phyloP scores from a whole-genome alignment of 805 yeast genomes.

The Candida manassasensis region DNA sequence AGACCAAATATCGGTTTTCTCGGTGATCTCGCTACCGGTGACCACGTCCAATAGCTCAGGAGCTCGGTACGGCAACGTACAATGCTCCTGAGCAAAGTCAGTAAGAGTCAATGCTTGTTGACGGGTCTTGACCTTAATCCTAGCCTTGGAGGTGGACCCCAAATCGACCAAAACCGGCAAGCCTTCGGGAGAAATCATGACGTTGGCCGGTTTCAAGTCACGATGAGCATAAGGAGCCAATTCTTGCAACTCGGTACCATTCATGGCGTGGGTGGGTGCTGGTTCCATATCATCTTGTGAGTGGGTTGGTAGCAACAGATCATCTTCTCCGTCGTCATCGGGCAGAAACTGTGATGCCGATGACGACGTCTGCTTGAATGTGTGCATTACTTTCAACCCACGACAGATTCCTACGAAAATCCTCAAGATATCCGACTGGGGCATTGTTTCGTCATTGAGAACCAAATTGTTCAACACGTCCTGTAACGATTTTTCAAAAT shows the following conservation, averaged over 20 bases:
- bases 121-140: slow-evolving; percentile 49
- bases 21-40: slow-evolving; percentile 60
- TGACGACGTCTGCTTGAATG: slow-evolving; percentile 35
- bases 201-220: slow-evolving; percentile 86
- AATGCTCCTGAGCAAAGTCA: slow-evolving; percentile 78
- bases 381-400: slow-evolving; percentile 75
- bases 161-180: slow-evolving; percentile 77
- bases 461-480: slow-evolving; percentile 68
- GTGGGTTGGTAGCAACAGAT: slow-evolving; percentile 14
- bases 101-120: slow-evolving; percentile 72
- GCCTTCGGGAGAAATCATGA: slow-evolving; percentile 72
- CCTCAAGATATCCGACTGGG: slow-evolving; percentile 59
- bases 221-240: slow-evolving; percentile 74
- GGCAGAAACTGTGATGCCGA: slow-evolving; percentile 3
- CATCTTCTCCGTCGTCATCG: slow-evolving; percentile 25
- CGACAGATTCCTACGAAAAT: slow-evolving; percentile 66
- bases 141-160: slow-evolving; percentile 72
- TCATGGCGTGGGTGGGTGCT: neutral
- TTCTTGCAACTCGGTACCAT: slow-evolving; percentile 48
- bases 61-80: slow-evolving; percentile 83
- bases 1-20: slow-evolving; percentile 86
- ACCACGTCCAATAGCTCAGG: slow-evolving; percentile 84
- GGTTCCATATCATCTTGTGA: slow-evolving; percentile 5
- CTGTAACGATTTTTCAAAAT: slow-evolving; percentile 66
- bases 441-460: slow-evolving; percentile 48